Percentiles rank a stretch among this genome's conserved stretches.
Evolutionary conservation across 805 yeast species (phyloP).

Genomic region (Metschnikowia kofuensis): DNA sequence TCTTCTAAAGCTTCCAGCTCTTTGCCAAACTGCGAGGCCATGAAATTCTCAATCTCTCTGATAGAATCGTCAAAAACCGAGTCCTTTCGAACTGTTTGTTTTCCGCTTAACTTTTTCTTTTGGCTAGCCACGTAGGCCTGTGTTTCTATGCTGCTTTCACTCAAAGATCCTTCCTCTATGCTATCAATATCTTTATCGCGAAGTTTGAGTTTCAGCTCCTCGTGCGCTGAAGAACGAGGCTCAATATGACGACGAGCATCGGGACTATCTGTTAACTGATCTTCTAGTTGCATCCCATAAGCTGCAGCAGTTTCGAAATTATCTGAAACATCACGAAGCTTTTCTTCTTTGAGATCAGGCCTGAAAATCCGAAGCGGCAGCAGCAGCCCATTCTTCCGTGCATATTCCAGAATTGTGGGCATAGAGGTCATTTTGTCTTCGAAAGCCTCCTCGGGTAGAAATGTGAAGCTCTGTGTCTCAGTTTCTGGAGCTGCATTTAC

Average conservation of each 20-base stretch:
- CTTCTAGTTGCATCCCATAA: conserved; percentile 23
- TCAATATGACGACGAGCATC: not conserved
- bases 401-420: conserved; percentile 24
- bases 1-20: conserved; percentile 1
- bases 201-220: not conserved
- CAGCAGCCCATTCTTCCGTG: conserved; percentile 17
- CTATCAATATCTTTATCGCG: not conserved
- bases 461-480: conserved; percentile 19
- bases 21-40: conserved; percentile 31
- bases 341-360: conserved; percentile 6
- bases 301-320: conserved; percentile 29
- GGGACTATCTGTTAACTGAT: conserved; percentile 13
- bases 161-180: conserved; percentile 9
- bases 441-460: conserved; percentile 5
- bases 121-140: not conserved
- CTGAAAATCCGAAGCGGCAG: conserved; percentile 25
- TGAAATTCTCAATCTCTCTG: conserved; percentile 38
- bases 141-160: conserved; percentile 5
- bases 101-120: not conserved
- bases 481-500: not conserved
- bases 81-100: conserved; percentile 1
- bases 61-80: conserved; percentile 32
- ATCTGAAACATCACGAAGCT: conserved; percentile 21
- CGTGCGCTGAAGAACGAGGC: not conserved
- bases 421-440: conserved; percentile 9